Percentiles rank a stretch among this genome's conserved stretches.
These are phyloP conservation scores for Pythium brachiatum DNA, from an alignment of 352 stramenopile species.

Conservation along the genomic window DNA sequence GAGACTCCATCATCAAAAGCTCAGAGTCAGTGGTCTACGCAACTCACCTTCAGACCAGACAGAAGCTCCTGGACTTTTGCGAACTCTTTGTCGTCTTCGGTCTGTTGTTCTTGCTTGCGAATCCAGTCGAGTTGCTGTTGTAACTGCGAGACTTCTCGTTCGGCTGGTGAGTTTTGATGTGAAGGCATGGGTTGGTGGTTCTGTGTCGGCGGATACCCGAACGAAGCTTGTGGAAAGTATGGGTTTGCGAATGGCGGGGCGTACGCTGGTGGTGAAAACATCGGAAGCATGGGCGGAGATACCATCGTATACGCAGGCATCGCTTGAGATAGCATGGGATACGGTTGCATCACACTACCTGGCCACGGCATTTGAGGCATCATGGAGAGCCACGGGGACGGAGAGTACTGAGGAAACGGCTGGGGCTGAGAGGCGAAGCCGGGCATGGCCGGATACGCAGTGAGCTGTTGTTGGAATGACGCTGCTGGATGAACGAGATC, in stretches of 20 bases:
- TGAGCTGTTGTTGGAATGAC: not conserved
- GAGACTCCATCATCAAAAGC: not conserved
- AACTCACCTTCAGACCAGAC: slow-evolving; percentile 18
- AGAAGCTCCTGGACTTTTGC: slow-evolving; percentile 39
- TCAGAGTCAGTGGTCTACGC: not conserved
- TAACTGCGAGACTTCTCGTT: not conserved
- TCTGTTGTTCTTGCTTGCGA: slow-evolving; percentile 3
- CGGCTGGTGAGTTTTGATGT: not conserved
- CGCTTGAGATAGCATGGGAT: not conserved
- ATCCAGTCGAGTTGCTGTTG: slow-evolving; percentile 10
- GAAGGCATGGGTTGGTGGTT: not conserved
- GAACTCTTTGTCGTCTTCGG: slow-evolving; percentile 31
- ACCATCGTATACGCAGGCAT: slow-evolving; percentile 6
- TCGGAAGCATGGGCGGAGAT: not conserved
- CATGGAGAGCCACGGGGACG: not conserved
- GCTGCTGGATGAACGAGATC: not conserved
- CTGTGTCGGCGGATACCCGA: not conserved
- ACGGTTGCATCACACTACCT: not conserved
- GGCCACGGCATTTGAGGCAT: not conserved
- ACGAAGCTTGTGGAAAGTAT: not conserved
- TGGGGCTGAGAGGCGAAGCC: too few relatives aligned
- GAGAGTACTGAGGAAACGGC: not conserved
- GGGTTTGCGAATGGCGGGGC: not conserved
- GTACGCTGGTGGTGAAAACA: not conserved
- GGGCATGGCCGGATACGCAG: not conserved